Conservation (phyloP, 2,329 filamentous ascomycete species). For the Sporothrix inflata region DNA sequence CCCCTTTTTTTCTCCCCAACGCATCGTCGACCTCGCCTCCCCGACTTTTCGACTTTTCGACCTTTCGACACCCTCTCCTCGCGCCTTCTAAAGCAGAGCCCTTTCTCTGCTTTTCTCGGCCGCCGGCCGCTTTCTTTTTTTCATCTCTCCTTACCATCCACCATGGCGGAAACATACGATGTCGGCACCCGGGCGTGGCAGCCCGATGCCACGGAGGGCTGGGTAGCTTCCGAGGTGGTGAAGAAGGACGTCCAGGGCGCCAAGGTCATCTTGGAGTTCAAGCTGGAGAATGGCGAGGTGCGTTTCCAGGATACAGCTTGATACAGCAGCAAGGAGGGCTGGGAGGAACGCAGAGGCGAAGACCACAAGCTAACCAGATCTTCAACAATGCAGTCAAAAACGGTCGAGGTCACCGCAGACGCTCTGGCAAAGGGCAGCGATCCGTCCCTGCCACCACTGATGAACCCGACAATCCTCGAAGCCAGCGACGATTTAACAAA, state of each 20-base stretch:
- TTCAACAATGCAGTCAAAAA: slow-evolving; percentile 69
- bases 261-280: slow-evolving; percentile 86
- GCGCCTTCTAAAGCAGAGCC: slow-evolving; percentile 12
- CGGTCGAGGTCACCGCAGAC: slow-evolving; percentile 73
- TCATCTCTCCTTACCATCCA: slow-evolving; percentile 36
- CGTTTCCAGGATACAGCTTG: slow-evolving; percentile 29
- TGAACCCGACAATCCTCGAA: slow-evolving; percentile 98
- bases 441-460: slow-evolving; percentile 81
- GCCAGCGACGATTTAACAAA: slow-evolving; percentile 98
- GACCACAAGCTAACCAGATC: not conserved
- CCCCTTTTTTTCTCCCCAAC: slow-evolving; percentile 26
- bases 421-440: slow-evolving; percentile 78
- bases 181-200: slow-evolving; percentile 98
- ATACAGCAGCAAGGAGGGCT: too few relatives aligned
- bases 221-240: slow-evolving; percentile 93
- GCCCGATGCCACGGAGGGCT: slow-evolving; percentile 92
- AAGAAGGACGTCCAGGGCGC: slow-evolving; percentile 82
- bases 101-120: slow-evolving; percentile 22
- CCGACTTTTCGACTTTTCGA: not conserved
- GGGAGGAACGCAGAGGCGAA: not conserved
- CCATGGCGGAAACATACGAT: slow-evolving; percentile 94
- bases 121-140: slow-evolving; percentile 39
- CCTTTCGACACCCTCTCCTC: not conserved
- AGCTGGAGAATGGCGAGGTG: slow-evolving; percentile 92
- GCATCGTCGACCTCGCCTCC: slow-evolving; percentile 10